Evolutionary conservation across 768 basidiomycete genomes (phyloP), one percentile per base, ranked within the genome.

Genomic region (Ramaria rubella): DNA sequence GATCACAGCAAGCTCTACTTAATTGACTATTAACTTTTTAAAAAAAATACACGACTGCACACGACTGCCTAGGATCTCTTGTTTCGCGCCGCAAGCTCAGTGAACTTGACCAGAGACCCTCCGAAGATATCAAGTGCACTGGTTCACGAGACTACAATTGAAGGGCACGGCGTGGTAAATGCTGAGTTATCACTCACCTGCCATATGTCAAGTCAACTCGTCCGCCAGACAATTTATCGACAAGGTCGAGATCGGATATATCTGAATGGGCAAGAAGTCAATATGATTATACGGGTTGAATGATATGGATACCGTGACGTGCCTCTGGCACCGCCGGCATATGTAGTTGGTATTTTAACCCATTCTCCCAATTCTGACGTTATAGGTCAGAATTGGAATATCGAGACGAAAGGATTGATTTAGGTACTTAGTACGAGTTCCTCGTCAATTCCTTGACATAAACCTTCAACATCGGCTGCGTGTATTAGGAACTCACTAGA

Each of bases 381-480:
- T 46, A 27, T 53, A 29, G 19, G 26, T 9, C 61, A 66, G 36
- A 68, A 57, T 43, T n/a, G 45, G 31, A 23, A 44, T 23, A 29
- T 24, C 24, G n/a, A 24, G 36, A n/a, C 26, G 4, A 48, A 24
- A 24, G 58, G 9, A 12, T 19, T 6, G n/a, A 19, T 3, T 2
- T 3, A 73, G 86, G 57, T 58, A 90, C 94, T 84, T 59, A 70
- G 60, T 2, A 98, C 95, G 3, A 99, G 79, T 17, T 85, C 83
- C 65, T 91, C 82, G 68, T 99, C 96, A 58, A 98, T 94, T 1
- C 96, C 96, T 72, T 94, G 84, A 68, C 96, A 98, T 23, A 98
- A 73, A 0, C 96, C 96, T 69, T 99, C 96, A 8, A 99, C 94
- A 62, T 98, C 96, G n/a, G 96, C 96, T 0, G 96, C 95, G 69